Evolutionary conservation across 2,329 filamentous ascomycete genomes (phyloP).

Genomic region (Beauveria scarabaeidicola): DNA sequence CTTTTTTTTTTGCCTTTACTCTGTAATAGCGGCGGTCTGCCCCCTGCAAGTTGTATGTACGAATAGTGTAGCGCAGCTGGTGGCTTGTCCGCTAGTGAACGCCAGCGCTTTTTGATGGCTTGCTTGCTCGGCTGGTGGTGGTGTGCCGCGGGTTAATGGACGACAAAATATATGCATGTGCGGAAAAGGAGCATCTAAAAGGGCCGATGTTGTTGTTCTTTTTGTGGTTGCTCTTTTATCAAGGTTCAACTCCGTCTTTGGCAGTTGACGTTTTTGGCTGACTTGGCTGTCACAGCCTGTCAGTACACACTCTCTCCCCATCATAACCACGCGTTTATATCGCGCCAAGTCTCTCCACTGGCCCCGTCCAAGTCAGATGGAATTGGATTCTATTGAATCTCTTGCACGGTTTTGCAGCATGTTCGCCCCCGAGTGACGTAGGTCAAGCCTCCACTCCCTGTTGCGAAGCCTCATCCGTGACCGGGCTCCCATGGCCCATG

Average conservation of each 20-base stretch:
- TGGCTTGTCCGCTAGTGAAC: background rate
- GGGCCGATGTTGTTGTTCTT: background rate
- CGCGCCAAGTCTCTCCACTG: background rate
- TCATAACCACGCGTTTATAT: background rate
- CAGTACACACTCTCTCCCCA: too few relatives aligned
- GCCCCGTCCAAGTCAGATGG: background rate
- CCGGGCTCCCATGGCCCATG: background rate
- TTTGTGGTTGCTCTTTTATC: background rate
- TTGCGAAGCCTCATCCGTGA: background rate
- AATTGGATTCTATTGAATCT: too few relatives aligned
- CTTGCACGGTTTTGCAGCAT: background rate
- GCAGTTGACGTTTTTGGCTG: too few relatives aligned
- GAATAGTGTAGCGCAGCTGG: background rate
- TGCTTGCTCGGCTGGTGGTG: background rate
- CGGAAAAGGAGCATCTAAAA: background rate
- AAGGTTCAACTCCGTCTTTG: too few relatives aligned
- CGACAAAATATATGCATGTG: background rate
- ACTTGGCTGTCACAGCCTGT: too few relatives aligned
- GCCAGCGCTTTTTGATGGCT: background rate
- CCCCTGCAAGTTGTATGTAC: background rate
- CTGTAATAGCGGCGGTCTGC: too few relatives aligned
- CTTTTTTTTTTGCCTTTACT: too few relatives aligned
- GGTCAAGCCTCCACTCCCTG: background rate
- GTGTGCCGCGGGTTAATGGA: background rate
- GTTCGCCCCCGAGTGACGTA: conserved; percentile 7